Evolutionary conservation across 2,329 filamentous ascomycete species (phyloP).

Genomic region (Daldinia sp.): DNA sequence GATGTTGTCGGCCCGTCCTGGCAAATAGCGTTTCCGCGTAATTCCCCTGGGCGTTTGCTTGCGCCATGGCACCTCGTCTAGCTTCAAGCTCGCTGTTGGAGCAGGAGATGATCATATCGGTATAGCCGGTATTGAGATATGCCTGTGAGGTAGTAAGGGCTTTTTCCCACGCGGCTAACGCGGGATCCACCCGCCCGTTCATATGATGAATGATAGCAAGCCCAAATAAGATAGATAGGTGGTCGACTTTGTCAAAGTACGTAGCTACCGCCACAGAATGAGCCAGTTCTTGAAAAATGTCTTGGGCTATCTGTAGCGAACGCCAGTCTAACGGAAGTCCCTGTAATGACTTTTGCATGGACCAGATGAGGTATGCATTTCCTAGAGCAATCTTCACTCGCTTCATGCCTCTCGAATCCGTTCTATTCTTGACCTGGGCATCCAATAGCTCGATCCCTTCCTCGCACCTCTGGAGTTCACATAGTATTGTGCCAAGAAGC

Average conservation of each 20-base stretch:
- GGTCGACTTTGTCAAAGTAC: constrained; percentile 3
- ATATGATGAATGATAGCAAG: constrained; percentile 5
- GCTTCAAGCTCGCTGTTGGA: constrained; percentile 13
- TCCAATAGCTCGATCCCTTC: constrained; percentile 9
- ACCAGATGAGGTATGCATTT: constrained; percentile 5
- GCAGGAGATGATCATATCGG: constrained; percentile 22
- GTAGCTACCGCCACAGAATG: not conserved
- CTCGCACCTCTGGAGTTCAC: constrained; percentile 13
- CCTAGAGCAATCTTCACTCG: constrained; percentile 2
- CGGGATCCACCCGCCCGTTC: not conserved
- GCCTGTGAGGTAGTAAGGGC: constrained; percentile 5
- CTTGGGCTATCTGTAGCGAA: not conserved
- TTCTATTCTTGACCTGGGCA: not conserved
- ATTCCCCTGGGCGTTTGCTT: not conserved
- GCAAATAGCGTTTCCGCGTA: constrained; percentile 6
- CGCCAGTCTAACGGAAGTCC: not conserved
- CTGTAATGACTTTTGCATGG: not conserved
- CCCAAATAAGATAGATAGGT: constrained; percentile 3
- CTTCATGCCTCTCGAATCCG: not conserved
- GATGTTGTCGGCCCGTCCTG: constrained; percentile 14
- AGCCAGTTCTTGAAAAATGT: constrained; percentile 1
- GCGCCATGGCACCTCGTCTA: not conserved
- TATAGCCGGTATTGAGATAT: constrained; percentile 18
- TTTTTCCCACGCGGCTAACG: constrained; percentile 4
- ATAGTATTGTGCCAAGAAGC: constrained; percentile 11